Evolutionary conservation across 1,284 basidiomycete species (phyloP).

Genomic region (Mixia osmundae): DNA sequence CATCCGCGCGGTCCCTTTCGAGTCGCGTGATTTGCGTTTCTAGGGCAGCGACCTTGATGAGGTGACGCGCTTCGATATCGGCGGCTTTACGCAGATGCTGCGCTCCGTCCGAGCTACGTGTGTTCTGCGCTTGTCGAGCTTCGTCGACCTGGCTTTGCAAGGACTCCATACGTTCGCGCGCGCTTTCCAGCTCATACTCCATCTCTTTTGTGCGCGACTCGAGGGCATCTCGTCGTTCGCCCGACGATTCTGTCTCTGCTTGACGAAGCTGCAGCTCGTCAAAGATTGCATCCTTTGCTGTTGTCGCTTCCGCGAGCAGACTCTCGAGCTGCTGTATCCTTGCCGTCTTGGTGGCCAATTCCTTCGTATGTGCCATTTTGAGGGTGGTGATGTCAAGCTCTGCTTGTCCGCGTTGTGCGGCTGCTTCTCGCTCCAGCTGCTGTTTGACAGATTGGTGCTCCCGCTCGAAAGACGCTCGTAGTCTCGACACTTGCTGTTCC

Average conservation of each 20-base stretch:
- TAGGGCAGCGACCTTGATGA: conserved; percentile 46
- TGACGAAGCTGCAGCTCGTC: conserved; percentile 61
- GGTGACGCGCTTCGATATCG: conserved; percentile 48
- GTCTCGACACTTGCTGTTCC: conserved; percentile 40
- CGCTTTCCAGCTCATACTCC: conserved; percentile 59
- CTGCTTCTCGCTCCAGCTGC: conserved; percentile 45
- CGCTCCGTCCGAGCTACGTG: not conserved
- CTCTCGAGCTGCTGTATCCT: conserved; percentile 46
- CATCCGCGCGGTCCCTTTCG: conserved; percentile 50
- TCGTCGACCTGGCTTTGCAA: conserved; percentile 8
- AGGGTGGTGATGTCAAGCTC: conserved; percentile 48
- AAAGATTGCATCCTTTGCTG: conserved; percentile 53
- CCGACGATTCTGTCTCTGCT: conserved; percentile 60
- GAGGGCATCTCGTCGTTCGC: conserved; percentile 43
- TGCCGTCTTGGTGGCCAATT: conserved; percentile 30
- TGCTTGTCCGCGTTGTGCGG: conserved; percentile 39
- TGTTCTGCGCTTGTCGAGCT: conserved; percentile 3
- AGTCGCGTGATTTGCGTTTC: conserved; percentile 28
- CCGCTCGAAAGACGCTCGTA: conserved; percentile 50
- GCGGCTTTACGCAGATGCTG: conserved; percentile 20
- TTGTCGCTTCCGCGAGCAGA: conserved; percentile 38
- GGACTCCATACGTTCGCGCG: conserved; percentile 25
- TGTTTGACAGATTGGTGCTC: conserved; percentile 41
- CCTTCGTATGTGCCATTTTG: conserved; percentile 48
- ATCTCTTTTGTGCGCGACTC: conserved; percentile 55